Evolutionary conservation across 2,329 filamentous ascomycete genomes (phyloP), one percentile per base, ranked within the genome.

Genomic region (Clonostachys sp.): DNA sequence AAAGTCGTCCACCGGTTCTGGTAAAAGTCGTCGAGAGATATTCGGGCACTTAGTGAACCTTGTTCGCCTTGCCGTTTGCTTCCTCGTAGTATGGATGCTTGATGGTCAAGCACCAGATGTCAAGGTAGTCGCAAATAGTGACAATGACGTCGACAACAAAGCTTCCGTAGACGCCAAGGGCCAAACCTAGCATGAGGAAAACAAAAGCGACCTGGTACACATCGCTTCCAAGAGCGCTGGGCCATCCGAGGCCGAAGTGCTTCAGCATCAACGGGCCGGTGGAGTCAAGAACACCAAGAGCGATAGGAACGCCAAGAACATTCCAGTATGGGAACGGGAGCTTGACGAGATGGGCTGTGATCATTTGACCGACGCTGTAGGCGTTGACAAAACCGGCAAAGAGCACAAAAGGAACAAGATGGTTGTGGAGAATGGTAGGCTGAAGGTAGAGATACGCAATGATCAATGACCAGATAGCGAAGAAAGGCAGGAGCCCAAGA

Each of bases 31-130:
- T 30, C 24, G 24, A 30, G 24, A 30, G 9, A 30, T 2, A 30
- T 30, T 30, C 24, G 24, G 9, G 2, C 16, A 42, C 24, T 42
- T 44, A 50, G 42, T 47, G 45, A 17, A 39, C 20, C 49, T 50
- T 50, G 44, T 50, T 50, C 8, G 12, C 44, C 12, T 49, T 46
- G 6, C n/a, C 18, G 66, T 75, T 76, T 30, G 24, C 24, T 57
- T 74, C 71, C 57, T 80, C 77, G 20, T 75, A 70, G 53, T 78
- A 75, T 18, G 81, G 82, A 58, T 97, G 85, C 79, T 99, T 99
- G 72, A 99, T 99, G 2, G 89, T 95, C 64, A 99, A 74, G 64
- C 94, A 99, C 90, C 91, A 97, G 56, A 99, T 99, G 64, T 99
- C 94, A 51, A 97, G 77, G 65, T 95, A 96, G 65, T 99, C 94